These are phyloP conservation scores for Colletotrichum cordylinicola DNA, from an alignment of 2,329 filamentous ascomycete species.

Conservation along the genomic window DNA sequence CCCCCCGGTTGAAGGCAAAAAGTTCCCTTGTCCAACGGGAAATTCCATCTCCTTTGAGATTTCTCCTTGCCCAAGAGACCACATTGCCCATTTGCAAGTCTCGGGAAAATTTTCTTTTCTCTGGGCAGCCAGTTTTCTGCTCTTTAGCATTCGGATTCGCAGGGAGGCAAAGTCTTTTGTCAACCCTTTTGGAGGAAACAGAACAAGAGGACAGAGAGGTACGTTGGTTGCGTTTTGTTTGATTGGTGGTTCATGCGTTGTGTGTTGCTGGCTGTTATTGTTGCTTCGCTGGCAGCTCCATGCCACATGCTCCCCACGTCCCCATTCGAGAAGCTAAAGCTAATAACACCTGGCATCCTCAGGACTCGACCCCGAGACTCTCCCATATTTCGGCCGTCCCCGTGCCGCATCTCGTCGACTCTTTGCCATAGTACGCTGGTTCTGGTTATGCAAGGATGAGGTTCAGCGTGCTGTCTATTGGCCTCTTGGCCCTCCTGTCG, in stretches of 20 bases:
- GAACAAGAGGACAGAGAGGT: background rate
- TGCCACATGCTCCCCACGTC: constrained; percentile 10
- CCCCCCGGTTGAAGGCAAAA: constrained; percentile 10
- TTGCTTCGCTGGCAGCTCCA: constrained; percentile 16
- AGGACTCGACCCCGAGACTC: background rate
- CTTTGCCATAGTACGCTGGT: background rate
- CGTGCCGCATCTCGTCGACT: background rate
- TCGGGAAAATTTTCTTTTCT: background rate
- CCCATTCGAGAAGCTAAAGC: background rate
- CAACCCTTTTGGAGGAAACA: background rate
- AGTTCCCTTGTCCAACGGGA: constrained; percentile 15
- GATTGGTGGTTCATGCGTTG: background rate
- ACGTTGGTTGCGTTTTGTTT: constrained; percentile 6
- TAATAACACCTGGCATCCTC: constrained; percentile 20
- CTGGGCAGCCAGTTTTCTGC: background rate
- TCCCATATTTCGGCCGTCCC: background rate
- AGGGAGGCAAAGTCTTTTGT: background rate
- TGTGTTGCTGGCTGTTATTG: background rate
- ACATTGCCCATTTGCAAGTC: constrained; percentile 13
- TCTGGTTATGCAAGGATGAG: constrained; percentile 67
- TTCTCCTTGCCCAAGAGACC: constrained; percentile 11
- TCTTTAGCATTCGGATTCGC: background rate
- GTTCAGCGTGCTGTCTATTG: constrained; percentile 68
- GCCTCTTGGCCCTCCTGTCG: constrained; percentile 72
- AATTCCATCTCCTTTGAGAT: constrained; percentile 16